phyloP scores from a whole-genome alignment of 148 eudicot genomes.

The Chenopodium formosanum region DNA sequence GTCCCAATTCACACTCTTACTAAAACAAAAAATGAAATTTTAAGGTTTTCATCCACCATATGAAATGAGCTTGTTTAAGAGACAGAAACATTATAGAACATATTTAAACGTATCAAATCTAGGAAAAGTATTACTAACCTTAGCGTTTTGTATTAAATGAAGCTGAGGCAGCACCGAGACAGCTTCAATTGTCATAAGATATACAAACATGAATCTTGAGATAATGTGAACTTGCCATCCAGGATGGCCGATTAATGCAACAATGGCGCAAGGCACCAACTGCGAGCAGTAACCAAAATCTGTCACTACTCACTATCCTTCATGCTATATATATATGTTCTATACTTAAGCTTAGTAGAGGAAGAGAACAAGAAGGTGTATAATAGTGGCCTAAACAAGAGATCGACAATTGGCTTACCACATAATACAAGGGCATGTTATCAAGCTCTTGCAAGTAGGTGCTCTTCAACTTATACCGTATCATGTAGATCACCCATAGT shows the following conservation, averaged over 20 bases:
- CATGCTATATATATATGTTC: neutral
- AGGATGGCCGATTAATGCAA: constrained; percentile 62
- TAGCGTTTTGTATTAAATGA: constrained; percentile 73
- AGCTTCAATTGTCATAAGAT: constrained; percentile 61
- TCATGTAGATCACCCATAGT: constrained; percentile 84
- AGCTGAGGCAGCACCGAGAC: constrained; percentile 88
- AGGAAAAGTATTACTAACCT: constrained; percentile 37
- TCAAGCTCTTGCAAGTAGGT: constrained; percentile 65
- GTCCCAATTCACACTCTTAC: neutral
- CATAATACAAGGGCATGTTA: constrained; percentile 51
- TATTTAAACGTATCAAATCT: too few relatives aligned
- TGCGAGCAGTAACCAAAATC: constrained; percentile 22
- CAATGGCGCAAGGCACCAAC: constrained; percentile 66
- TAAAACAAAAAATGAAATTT: neutral
- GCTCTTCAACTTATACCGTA: constrained; percentile 60
- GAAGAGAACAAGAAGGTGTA: neutral
- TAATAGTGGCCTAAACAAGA: neutral
- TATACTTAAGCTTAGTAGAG: neutral
- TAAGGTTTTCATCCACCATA: neutral
- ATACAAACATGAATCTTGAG: constrained; percentile 54
- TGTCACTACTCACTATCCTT: neutral
- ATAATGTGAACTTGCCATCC: constrained; percentile 9
- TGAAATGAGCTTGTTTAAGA: neutral
- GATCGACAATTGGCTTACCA: constrained; percentile 39
- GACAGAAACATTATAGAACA: too few relatives aligned